These are phyloP conservation scores for Lentinula sp. DNA, from an alignment of 768 basidiomycete species.

Conservation along the genomic window DNA sequence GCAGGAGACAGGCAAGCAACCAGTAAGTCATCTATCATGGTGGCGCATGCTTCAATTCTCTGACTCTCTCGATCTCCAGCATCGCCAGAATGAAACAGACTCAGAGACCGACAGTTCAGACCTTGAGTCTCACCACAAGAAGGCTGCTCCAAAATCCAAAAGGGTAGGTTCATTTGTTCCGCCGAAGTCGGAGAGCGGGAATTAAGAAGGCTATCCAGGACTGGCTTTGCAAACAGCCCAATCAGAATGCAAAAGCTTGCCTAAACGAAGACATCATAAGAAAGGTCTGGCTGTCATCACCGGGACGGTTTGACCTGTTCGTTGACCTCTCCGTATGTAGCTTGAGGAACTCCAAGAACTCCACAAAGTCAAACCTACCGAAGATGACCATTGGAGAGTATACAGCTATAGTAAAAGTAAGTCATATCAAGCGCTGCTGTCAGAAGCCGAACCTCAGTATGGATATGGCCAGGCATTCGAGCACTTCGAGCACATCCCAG, in stretches of 20 bases:
- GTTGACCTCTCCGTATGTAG: slow-evolving; percentile 26
- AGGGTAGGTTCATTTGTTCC: not conserved
- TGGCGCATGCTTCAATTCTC: not conserved
- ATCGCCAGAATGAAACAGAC: not conserved
- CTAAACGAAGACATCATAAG: slow-evolving; percentile 71
- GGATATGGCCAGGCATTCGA: slow-evolving; percentile 42
- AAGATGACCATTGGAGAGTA: slow-evolving; percentile 65
- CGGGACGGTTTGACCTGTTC: not conserved
- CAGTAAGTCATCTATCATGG: not conserved
- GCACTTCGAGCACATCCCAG: slow-evolving; percentile 48
- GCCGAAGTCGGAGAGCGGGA: not conserved
- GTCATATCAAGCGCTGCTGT: slow-evolving; percentile 8
- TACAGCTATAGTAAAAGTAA: slow-evolving; percentile 62
- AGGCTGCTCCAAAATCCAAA: slow-evolving; percentile 10
- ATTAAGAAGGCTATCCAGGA: slow-evolving; percentile 31
- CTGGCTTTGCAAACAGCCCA: slow-evolving; percentile 60
- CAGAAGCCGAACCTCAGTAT: not conserved
- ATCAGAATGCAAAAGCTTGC: slow-evolving; percentile 24
- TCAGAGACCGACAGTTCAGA: slow-evolving; percentile 25
- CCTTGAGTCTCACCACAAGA: slow-evolving; percentile 11
- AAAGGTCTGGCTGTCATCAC: slow-evolving; percentile 39
- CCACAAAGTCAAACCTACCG: slow-evolving; percentile 52
- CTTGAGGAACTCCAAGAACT: slow-evolving; percentile 60
- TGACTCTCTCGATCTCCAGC: not conserved
- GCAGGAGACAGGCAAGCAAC: not conserved